Evolutionary conservation across 331 rosid genomes (phyloP), one percentile per base, ranked within the genome.

Genomic region (Dryas integrifolia): DNA sequence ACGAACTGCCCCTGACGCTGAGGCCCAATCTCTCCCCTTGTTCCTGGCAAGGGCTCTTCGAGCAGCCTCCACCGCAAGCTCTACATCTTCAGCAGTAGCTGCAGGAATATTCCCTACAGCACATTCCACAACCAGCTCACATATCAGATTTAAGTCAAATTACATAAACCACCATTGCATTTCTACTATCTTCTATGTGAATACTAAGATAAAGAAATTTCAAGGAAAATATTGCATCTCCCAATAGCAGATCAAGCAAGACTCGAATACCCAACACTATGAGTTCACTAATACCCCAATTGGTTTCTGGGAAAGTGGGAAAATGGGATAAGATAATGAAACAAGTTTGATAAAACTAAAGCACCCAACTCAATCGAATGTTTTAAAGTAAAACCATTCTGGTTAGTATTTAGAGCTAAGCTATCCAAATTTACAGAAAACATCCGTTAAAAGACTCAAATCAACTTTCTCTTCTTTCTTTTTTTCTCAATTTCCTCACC

Each of bases 81-180:
- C 96, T 13, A 89, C 98, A 75, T 94, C 98, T 68, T 94, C 98
- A 24, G 85, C 86, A 52, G 98, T 94, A 67, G 98, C 98, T 0
- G 96, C 96, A 0, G 98, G 96, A 69, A 94, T 83, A 56, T 82
- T 77, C 7, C 97, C 98, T 91, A 77, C 49, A 72, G n/a, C 76
- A 60, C 41, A 80, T 46, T 46, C 74, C 80, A 79, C 38, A 53
- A 52, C 62, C 55, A 67, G 38, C 58, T 55, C 61, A 9, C 44
- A 50, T 24, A 52, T 53, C 59, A 50, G 58, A 45, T 2, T 44
- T 3, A 16, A 65, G 18, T 18, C 18, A 65, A n/a, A n/a, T 12
- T 55, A 57, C 63, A 47, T 2, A 76, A 48, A 13, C 18, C 18
- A 9, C 45, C 44, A 24, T 2, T 5, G 5, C 40, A 57, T 12